Evolutionary conservation across 768 basidiomycete genomes (phyloP).

Genomic region (Neoboletus magnificus): DNA sequence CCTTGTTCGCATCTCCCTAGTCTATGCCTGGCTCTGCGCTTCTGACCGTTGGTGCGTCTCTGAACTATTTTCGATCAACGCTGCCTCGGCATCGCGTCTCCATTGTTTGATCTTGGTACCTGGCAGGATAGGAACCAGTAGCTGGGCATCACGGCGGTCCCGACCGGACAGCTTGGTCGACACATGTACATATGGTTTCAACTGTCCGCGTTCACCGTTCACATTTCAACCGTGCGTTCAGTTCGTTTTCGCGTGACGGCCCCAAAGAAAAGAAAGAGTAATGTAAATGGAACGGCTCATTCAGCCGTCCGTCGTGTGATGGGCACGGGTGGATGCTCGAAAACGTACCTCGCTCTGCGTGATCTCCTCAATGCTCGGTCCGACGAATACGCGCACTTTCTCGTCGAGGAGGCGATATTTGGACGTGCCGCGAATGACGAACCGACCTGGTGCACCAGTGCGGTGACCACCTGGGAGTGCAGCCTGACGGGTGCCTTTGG

Average conservation of each 20-base stretch:
- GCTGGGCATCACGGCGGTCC: constrained; percentile 26
- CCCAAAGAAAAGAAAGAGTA: no score
- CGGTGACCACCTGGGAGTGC: constrained; percentile 79
- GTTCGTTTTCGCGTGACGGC: neutral
- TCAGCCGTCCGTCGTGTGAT: neutral
- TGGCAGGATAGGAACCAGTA: constrained; percentile 23
- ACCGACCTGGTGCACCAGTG: constrained; percentile 86
- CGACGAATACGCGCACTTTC: constrained; percentile 80
- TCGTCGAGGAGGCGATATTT: constrained; percentile 82
- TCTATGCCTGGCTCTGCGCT: neutral
- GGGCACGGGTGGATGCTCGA: neutral
- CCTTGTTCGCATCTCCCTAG: neutral
- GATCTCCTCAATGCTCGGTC: constrained; percentile 68
- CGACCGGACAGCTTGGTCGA: constrained; percentile 20
- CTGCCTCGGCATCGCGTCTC: constrained; percentile 19
- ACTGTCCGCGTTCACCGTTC: constrained; percentile 6
- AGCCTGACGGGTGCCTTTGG: constrained; percentile 76
- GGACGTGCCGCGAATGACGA: constrained; percentile 70
- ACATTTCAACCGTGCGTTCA: neutral
- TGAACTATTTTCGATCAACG: neutral
- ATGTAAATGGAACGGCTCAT: neutral
- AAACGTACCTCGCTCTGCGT: constrained; percentile 51
- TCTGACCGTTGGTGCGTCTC: neutral
- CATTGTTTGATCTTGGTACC: constrained; percentile 27
- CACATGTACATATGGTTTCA: constrained; percentile 29